Conservation (phyloP, 768 basidiomycete species). For the Russula dissimulans region DNA sequence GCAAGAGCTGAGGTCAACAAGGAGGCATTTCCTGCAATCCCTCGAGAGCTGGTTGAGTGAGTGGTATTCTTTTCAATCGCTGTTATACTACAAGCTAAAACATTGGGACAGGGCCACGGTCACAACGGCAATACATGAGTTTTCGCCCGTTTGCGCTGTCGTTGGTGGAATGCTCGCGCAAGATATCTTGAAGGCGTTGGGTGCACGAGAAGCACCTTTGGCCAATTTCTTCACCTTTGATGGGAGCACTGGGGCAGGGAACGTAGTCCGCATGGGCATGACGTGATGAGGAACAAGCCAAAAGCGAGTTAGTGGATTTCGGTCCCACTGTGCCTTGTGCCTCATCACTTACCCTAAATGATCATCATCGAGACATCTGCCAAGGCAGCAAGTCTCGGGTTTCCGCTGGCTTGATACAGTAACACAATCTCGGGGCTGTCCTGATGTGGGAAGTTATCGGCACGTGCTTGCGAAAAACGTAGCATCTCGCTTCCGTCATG, state of each 20-base stretch:
- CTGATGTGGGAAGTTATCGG: too few relatives aligned
- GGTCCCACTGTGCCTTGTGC: background rate
- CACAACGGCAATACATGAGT: constrained; percentile 68
- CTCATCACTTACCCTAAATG: background rate
- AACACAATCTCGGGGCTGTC: too few relatives aligned
- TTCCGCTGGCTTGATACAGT: too few relatives aligned
- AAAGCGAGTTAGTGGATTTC: background rate
- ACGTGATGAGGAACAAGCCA: constrained; percentile 5
- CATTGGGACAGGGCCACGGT: constrained; percentile 45
- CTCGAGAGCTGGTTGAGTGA: constrained; percentile 57
- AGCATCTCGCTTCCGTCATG: too few relatives aligned
- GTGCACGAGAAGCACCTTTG: constrained; percentile 85
- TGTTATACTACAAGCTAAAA: background rate
- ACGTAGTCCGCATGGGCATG: constrained; percentile 50
- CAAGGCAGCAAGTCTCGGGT: background rate
- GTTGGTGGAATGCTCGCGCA: constrained; percentile 92
- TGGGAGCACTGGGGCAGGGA: constrained; percentile 67
- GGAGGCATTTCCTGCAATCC: constrained; percentile 49
- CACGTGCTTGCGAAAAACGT: too few relatives aligned
- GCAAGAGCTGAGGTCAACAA: constrained; percentile 58
- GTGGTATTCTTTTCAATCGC: constrained; percentile 14
- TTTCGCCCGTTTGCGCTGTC: constrained; percentile 90
- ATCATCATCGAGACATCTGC: too few relatives aligned
- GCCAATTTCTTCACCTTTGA: constrained; percentile 90
- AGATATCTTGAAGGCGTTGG: constrained; percentile 86